Evolutionary conservation across 1,284 basidiomycete species (phyloP), one percentile per base, ranked within the genome.

Genomic region (Pulveroboletus sp.): DNA sequence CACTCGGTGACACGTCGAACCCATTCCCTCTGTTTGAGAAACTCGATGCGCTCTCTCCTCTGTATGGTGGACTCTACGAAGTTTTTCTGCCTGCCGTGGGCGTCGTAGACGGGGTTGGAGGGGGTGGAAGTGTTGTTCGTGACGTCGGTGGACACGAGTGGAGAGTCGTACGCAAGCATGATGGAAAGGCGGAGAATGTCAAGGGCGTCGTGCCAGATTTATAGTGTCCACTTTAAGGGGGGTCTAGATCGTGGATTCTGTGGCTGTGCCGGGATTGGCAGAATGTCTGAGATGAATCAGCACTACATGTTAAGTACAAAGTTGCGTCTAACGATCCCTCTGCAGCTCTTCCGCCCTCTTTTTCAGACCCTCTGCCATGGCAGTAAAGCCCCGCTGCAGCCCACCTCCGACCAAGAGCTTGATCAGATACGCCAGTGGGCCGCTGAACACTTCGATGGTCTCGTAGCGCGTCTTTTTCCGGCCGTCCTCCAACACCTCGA

Each of bases 331-430:
- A 25, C 20, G 28, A 45, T 22, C 11, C 12, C 29, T 26, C 20
- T 46, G 48, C 43, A 49, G 6, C 53, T 68, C 65, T 68, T 89
- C 87, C 0, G 81, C 72, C 40, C 78, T 67, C 51, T 63, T 69
- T 69, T 88, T 88, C 63, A 90, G 69, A 0, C 77, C 81, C 49
- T 82, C 78, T 2, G 80, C 83, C 74, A 84, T 83, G 0, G 81
- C 85, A 20, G 70, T 64, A 38, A 86, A 83, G 0, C 80, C 81
- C 52, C 67, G 56, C 29, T 69, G 68, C 57, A 90, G 66, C 44
- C 79, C 77, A 22, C 59, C 57, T 6, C 74, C 69, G 15, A 82
- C 62, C 52, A 83, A 77, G 47, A 75, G 72, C 62, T 75, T 77
- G 53, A 88, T 70, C n/a, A 84, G 5, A 62, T 85, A 84, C 35